A percentile compares a stretch with the other conserved stretches of the same genome.
These are phyloP conservation scores for Cercospora brassicicola DNA, from an alignment of 2,329 filamentous ascomycete genomes.

Conservation along the genomic window DNA sequence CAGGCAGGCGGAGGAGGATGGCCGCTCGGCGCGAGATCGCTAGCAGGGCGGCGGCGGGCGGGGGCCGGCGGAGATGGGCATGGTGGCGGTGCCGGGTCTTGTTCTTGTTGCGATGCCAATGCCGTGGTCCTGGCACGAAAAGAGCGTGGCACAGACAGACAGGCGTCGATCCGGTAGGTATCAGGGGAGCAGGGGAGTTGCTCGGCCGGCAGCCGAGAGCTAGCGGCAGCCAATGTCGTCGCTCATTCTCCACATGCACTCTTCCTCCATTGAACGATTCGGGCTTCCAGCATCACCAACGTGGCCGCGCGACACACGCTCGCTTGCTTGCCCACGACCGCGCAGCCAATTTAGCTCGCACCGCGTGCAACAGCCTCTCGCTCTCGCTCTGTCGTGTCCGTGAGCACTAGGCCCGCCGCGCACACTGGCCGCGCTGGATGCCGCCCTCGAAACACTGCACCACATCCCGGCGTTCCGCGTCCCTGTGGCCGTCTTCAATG, in stretches of 20 bases:
- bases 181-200: neutral
- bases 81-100: neutral
- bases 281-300: constrained; percentile 1
- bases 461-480: neutral
- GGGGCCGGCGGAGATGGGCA: neutral
- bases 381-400: neutral
- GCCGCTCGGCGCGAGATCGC: neutral
- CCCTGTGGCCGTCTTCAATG: constrained; percentile 9
- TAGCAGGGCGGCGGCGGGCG: neutral
- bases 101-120: neutral
- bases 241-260: neutral
- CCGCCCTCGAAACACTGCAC: neutral
- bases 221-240: neutral
- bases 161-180: neutral
- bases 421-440: neutral
- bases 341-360: neutral
- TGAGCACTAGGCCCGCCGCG: neutral
- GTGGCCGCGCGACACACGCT: constrained; percentile 3
- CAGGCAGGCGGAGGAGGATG: neutral
- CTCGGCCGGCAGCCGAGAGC: neutral
- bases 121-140: neutral
- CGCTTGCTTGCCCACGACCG: neutral
- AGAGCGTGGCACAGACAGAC: neutral
- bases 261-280: neutral
- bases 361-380: neutral